Percentiles rank a stretch among this genome's conserved stretches.
Evolutionary conservation across 495 filamentous ascomycete species (phyloP).

Genomic region (Xylaria sp.): DNA sequence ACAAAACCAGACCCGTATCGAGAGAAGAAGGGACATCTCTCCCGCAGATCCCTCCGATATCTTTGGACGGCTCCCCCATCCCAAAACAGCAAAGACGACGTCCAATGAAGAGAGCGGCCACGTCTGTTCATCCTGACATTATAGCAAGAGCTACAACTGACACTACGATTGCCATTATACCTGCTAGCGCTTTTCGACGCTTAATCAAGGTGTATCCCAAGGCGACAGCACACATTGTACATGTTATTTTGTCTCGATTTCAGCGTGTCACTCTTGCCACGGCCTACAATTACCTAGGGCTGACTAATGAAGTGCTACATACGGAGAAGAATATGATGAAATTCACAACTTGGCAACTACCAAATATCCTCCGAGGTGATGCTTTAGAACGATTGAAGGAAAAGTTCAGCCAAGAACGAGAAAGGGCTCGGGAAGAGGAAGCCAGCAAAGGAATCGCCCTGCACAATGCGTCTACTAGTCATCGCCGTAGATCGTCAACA

Average conservation of each 20-base stretch:
- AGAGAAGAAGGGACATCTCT: slow-evolving; percentile 34
- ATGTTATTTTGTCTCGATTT: slow-evolving; percentile 92
- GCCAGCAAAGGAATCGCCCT: slow-evolving; percentile 92
- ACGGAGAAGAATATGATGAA: slow-evolving; percentile 92
- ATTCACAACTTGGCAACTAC: slow-evolving; percentile 89
- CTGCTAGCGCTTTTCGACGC: slow-evolving; percentile 91
- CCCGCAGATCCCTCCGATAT: slow-evolving; percentile 72
- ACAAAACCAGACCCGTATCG: slow-evolving; percentile 30
- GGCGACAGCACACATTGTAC: slow-evolving; percentile 95
- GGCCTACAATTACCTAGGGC: slow-evolving; percentile 89
- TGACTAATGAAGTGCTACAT: slow-evolving; percentile 87
- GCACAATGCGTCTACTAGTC: slow-evolving; percentile 74
- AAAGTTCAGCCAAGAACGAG: slow-evolving; percentile 86
- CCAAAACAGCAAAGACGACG: slow-evolving; percentile 31
- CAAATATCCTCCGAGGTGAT: slow-evolving; percentile 86
- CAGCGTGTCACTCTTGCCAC: slow-evolving; percentile 95
- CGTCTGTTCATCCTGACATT: slow-evolving; percentile 94
- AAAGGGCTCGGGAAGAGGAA: slow-evolving; percentile 84
- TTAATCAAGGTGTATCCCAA: slow-evolving; percentile 95
- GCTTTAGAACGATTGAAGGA: slow-evolving; percentile 88
- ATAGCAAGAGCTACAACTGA: slow-evolving; percentile 96
- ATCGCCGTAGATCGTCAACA: slow-evolving; percentile 74
- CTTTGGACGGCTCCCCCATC: slow-evolving; percentile 62
- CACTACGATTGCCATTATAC: slow-evolving; percentile 97
- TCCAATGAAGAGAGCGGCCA: slow-evolving; percentile 51